Conservation (phyloP, 2,329 filamentous ascomycete genomes). For the Ilyonectria robusta region DNA sequence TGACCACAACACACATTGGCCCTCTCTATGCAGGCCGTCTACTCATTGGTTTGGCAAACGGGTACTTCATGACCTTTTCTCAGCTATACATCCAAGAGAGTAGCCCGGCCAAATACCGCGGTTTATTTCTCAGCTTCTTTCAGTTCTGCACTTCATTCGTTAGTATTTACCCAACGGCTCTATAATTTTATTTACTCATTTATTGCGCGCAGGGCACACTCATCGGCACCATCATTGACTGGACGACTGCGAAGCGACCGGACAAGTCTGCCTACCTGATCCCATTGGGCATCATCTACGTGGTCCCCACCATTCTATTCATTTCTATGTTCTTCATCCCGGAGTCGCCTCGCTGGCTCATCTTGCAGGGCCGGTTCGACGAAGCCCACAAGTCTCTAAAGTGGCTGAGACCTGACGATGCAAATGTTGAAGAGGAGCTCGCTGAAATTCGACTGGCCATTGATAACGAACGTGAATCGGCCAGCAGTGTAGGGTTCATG, state of each 20-base stretch:
- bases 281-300: slow-evolving; percentile 39
- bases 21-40: slow-evolving; percentile 36
- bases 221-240: slow-evolving; percentile 41
- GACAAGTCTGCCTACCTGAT: slow-evolving; percentile 42
- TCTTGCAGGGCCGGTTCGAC: slow-evolving; percentile 38
- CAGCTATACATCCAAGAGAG: slow-evolving; percentile 43
- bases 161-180: slow-evolving; percentile 8
- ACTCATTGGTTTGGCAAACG: slow-evolving; percentile 41
- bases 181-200: not conserved
- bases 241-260: slow-evolving; percentile 39
- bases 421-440: slow-evolving; percentile 32
- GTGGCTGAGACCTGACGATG: slow-evolving; percentile 32
- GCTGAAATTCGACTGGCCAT: slow-evolving; percentile 37
- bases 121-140: slow-evolving; percentile 40
- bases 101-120: slow-evolving; percentile 42
- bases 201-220: slow-evolving; percentile 31
- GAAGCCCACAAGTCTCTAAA: slow-evolving; percentile 35
- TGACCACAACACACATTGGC: slow-evolving; percentile 39
- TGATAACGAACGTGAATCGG: slow-evolving; percentile 27
- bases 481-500: slow-evolving; percentile 30
- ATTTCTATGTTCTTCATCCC: slow-evolving; percentile 36
- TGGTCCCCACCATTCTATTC: slow-evolving; percentile 33
- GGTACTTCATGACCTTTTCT: slow-evolving; percentile 44
- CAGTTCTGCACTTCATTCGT: slow-evolving; percentile 43
- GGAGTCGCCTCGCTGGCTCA: slow-evolving; percentile 42